Evolutionary conservation across 2,329 filamentous ascomycete species (phyloP).

Genomic region (Phialophora macrospora): DNA sequence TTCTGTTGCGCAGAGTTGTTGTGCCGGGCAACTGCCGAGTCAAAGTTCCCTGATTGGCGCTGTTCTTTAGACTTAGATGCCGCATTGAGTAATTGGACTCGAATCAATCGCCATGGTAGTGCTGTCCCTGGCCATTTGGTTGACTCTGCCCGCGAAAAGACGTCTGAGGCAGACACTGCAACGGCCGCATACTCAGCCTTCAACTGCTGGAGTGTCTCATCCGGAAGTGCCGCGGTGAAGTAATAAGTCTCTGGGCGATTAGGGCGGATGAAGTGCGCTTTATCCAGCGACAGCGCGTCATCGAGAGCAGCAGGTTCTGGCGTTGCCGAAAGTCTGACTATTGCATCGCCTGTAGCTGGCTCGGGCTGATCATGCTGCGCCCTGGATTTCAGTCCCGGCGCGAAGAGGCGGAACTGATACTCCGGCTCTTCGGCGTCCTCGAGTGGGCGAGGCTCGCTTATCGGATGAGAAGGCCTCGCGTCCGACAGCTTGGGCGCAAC

Average conservation of each 20-base stretch:
- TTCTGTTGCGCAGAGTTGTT: neutral
- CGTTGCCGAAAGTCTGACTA: constrained; percentile 31
- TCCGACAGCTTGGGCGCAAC: constrained; percentile 18
- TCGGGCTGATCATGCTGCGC: neutral
- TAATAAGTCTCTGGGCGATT: constrained; percentile 32
- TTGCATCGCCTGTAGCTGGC: constrained; percentile 8
- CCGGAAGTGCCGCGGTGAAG: constrained; percentile 31
- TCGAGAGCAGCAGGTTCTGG: constrained; percentile 21
- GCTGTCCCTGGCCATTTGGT: constrained; percentile 35
- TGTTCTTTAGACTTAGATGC: neutral
- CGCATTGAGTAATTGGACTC: constrained; percentile 17
- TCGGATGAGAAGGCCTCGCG: neutral
- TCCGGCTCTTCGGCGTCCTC: constrained; percentile 26
- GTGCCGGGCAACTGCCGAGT: neutral
- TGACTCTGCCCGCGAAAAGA: constrained; percentile 20
- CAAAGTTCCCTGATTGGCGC: neutral
- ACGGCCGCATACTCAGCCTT: constrained; percentile 25
- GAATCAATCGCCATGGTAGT: constrained; percentile 35
- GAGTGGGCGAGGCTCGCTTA: neutral
- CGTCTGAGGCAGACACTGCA: constrained; percentile 27
- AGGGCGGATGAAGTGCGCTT: constrained; percentile 25
- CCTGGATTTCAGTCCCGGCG: neutral
- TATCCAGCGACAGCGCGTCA: constrained; percentile 16
- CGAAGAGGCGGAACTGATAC: constrained; percentile 37
- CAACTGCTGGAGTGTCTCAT: constrained; percentile 4